A percentile compares a stretch with the other conserved stretches of the same genome.
Conservation (phyloP, 2,329 filamentous ascomycete species). For the Leptodontidium sp. region DNA sequence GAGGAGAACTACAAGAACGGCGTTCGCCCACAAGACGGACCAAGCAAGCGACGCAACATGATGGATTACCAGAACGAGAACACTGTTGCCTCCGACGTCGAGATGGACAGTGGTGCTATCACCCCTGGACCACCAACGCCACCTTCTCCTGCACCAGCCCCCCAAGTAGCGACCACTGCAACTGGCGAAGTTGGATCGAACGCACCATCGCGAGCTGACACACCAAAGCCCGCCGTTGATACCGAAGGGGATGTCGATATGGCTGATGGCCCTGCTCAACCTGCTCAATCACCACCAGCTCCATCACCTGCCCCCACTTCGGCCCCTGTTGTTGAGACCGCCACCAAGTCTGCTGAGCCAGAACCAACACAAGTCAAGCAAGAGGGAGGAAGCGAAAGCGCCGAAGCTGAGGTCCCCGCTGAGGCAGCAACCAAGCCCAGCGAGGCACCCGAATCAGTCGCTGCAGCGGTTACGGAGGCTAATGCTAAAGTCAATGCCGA, state of each 20-base stretch:
- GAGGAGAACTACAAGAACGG: constrained; percentile 79
- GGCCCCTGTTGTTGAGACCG: constrained; percentile 18
- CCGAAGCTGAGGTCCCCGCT: constrained; percentile 44
- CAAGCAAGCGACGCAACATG: constrained; percentile 63
- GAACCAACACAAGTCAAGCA: constrained; percentile 46
- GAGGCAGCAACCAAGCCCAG: constrained; percentile 23
- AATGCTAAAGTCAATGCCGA: constrained; percentile 45
- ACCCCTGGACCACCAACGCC: constrained; percentile 36
- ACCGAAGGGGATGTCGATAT: constrained; percentile 48
- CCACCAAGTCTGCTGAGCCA: constrained; percentile 43
- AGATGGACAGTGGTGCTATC: constrained; percentile 57
- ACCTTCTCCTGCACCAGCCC: constrained; percentile 7
- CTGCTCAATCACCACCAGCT: constrained; percentile 3
- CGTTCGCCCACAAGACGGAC: constrained; percentile 58
- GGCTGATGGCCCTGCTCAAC: constrained; percentile 32
- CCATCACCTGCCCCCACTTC: constrained; percentile 18
- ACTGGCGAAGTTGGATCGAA: constrained; percentile 42
- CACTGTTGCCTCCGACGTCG: constrained; percentile 56
- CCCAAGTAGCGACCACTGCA: neutral
- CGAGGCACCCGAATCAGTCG: constrained; percentile 24
- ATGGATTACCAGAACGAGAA: constrained; percentile 68
- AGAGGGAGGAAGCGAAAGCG: constrained; percentile 43
- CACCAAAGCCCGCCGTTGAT: constrained; percentile 41
- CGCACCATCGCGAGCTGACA: constrained; percentile 43
- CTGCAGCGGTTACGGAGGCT: constrained; percentile 25